Conservation (phyloP, 176 grass and related monocot genomes). For the Oryza glaberrima region DNA sequence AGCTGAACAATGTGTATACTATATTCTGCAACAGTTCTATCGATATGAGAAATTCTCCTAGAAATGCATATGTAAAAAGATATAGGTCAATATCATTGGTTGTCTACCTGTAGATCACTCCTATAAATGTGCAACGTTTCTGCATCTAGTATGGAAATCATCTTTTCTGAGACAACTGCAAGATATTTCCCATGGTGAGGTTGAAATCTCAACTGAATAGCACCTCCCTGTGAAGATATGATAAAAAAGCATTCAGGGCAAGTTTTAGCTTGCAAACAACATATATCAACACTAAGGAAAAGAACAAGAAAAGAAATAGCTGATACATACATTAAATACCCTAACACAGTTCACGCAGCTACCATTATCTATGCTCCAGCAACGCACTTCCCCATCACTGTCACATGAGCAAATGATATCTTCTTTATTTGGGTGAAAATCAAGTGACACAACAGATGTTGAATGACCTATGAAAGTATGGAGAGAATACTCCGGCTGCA, state of each 20-base stretch:
- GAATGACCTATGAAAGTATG: conserved; percentile 96
- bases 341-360: conserved; percentile 63
- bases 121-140: conserved; percentile 52
- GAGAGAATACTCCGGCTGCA: conserved; percentile 85
- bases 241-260: neutral
- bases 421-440: conserved; percentile 98
- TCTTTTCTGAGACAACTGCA: conserved; percentile 61
- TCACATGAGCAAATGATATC: conserved; percentile 98
- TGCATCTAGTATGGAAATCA: conserved; percentile 63
- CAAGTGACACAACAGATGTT: conserved; percentile 85
- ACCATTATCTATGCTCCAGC: conserved; percentile 98
- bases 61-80: neutral
- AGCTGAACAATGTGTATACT: neutral
- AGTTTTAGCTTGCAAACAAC: neutral
- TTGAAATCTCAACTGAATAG: conserved; percentile 73
- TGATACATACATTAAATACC: conserved; percentile 70
- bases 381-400: conserved; percentile 80
- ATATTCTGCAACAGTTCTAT: neutral
- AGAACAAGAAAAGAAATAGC: neutral
- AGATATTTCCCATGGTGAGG: conserved; percentile 62
- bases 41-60: neutral
- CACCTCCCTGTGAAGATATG: conserved; percentile 52
- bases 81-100: neutral
- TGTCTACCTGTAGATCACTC: conserved; percentile 10
- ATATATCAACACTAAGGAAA: conserved; percentile 7